Evolutionary conservation across 2,329 filamentous ascomycete species (phyloP).

Genomic region (Aureobasidium sp.): DNA sequence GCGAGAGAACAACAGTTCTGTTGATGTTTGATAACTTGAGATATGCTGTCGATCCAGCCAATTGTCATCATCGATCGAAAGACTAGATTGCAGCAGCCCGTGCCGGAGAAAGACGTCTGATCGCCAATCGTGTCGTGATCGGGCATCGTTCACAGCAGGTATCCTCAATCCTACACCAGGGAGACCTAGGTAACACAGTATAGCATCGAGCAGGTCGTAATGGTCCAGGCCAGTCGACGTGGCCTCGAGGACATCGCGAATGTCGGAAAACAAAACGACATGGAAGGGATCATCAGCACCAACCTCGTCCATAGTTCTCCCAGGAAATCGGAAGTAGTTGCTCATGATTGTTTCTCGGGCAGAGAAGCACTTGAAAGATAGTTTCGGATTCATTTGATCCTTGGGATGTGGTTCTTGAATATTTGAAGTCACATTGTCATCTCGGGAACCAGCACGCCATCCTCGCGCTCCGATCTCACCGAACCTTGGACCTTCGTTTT

Average conservation of each 20-base stretch:
- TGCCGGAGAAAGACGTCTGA: not conserved
- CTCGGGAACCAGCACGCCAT: constrained; percentile 51
- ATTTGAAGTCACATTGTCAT: constrained; percentile 18
- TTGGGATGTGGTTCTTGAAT: not conserved
- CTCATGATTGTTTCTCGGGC: constrained; percentile 48
- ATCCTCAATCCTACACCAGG: constrained; percentile 40
- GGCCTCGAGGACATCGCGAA: constrained; percentile 55
- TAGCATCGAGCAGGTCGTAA: constrained; percentile 57
- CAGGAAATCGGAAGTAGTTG: constrained; percentile 52
- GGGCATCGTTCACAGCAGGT: not conserved
- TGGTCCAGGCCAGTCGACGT: constrained; percentile 31
- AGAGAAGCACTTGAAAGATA: constrained; percentile 40
- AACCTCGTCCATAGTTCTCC: constrained; percentile 66
- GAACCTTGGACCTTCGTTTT: constrained; percentile 70
- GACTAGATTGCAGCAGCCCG: not conserved
- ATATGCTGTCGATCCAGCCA: not conserved
- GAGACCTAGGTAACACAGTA: constrained; percentile 40
- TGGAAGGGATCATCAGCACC: constrained; percentile 63
- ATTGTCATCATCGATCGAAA: not conserved
- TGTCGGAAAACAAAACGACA: constrained; percentile 71
- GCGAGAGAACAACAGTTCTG: constrained; percentile 15
- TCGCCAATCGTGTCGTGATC: not conserved
- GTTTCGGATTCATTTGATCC: constrained; percentile 16
- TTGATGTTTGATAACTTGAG: constrained; percentile 5
- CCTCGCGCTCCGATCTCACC: constrained; percentile 66